Base-by-base conservation (phyloP, 139 green algal genomes). In the Klebsormidium nitens region DNA sequence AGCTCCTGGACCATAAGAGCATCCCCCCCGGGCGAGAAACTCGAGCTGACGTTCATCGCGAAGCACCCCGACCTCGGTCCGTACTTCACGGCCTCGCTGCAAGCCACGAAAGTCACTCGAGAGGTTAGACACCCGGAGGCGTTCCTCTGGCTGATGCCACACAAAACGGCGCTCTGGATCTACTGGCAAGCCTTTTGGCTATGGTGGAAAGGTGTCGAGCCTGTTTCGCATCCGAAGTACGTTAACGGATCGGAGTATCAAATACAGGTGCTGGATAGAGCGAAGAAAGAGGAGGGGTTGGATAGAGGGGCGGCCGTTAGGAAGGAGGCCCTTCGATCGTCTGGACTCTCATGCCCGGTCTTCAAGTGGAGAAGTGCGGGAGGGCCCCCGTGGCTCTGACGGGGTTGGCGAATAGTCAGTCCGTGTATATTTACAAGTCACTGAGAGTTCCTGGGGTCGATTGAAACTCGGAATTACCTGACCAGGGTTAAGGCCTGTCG, bases 91-190 rank as follows among this genome's bases (percentile, higher is more conserved):
- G 87, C 87, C 2, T 55, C 50, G 2, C 77, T 93, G 50, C 38
- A 61, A 26, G 36, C 35, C 4, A 50, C 11, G 23, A 74, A 40
- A 26, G 23, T 72, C 11, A 3, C 29, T 8, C 14, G 11, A 14
- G 32, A 8, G 11, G 14, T 8, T 14, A 63, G 8, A 14, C 31
- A 8, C 31, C 35, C 5, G 28, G 55, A n/a, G 36, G 56, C 26
- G 67, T 75, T 75, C 59, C 67, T 75, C 8, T 74, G 69, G 59
- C 48, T 73, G 37, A 60, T 48, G 85, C 87, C 91, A 14, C 91
- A 96, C 19, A 77, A 90, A 2, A 82, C 93, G 28, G 91, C 91
- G 2, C 29, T 88, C 11, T 89, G 83, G 83, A 96, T 96, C 55
- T 96, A 96, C 74, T 93, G 81, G 87, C 90, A 96, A 59, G 90